A percentile compares a stretch with the other conserved stretches of the same genome.
These are phyloP conservation scores for Hymenotorrendiella dingleyae DNA, from an alignment of 2,329 filamentous ascomycete genomes.

Conservation along the genomic window DNA sequence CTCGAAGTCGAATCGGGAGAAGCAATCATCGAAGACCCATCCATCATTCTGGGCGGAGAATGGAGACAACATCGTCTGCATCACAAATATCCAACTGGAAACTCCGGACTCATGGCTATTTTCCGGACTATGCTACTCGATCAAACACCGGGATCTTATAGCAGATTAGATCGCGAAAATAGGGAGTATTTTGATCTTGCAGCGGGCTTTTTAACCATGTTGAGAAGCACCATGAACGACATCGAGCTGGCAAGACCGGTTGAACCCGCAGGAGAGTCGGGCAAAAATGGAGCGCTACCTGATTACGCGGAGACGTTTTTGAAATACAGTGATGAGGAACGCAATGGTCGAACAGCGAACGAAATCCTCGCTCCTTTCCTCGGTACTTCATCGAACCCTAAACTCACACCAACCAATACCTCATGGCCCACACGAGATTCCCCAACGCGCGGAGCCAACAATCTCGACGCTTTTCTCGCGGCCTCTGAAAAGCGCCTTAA, in stretches of 20 bases:
- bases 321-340: neutral
- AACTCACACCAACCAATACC: too few relatives aligned
- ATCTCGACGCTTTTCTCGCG: conserved; percentile 1
- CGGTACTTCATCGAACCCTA: neutral
- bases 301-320: conserved; percentile 5
- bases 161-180: neutral
- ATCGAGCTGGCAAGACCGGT: neutral
- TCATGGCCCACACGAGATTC: neutral
- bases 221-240: conserved; percentile 4
- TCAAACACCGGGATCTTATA: neutral
- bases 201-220: conserved; percentile 4
- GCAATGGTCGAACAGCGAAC: neutral
- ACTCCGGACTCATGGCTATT: conserved; percentile 4
- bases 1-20: conserved; percentile 6
- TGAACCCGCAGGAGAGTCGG: neutral
- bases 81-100: conserved; percentile 7
- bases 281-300: neutral
- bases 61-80: conserved; percentile 3
- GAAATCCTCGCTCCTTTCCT: conserved; percentile 4
- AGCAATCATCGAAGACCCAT: conserved; percentile 3
- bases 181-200: conserved; percentile 5
- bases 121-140: conserved; percentile 9
- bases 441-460: neutral
- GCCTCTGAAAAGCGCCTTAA: conserved; percentile 4
- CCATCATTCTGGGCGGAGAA: conserved; percentile 3